These are phyloP conservation scores for Austroboletus eburneus DNA, from an alignment of 768 basidiomycete species.

Conservation along the genomic window DNA sequence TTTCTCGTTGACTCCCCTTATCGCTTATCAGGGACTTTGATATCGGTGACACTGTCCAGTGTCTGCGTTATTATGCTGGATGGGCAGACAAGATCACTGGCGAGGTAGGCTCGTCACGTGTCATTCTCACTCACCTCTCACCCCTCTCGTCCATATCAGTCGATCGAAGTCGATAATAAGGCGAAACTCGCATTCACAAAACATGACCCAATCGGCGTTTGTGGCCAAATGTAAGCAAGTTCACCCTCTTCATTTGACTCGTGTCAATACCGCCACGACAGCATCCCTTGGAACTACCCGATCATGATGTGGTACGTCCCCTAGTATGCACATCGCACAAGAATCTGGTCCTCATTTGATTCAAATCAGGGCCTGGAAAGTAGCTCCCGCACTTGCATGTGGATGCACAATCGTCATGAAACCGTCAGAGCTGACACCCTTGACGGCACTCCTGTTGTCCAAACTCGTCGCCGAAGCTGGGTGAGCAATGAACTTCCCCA, in stretches of 20 bases:
- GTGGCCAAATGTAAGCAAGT: conserved; percentile 75
- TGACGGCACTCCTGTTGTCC: conserved; percentile 79
- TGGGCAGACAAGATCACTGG: conserved; percentile 95
- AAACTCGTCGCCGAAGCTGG: conserved; percentile 82
- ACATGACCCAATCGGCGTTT: conserved; percentile 91
- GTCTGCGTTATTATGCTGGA: conserved; percentile 88
- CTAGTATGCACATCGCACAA: conserved; percentile 1
- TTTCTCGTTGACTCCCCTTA: conserved; percentile 1
- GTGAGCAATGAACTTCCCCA: conserved; percentile 47
- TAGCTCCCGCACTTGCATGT: conserved; percentile 86
- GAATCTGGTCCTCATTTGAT: conserved; percentile 1
- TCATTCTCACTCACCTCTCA: conserved; percentile 1
- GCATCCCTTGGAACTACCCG: conserved; percentile 93
- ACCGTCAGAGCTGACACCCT: conserved; percentile 82
- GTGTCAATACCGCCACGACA: conserved; percentile 23
- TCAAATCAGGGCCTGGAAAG: conserved; percentile 73
- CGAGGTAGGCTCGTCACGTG: conserved; percentile 45
- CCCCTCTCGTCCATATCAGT: conserved; percentile 35
- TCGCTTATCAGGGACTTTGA: conserved; percentile 60
- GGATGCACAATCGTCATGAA: conserved; percentile 97
- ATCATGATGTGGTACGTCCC: conserved; percentile 81
- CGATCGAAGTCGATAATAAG: conserved; percentile 76
- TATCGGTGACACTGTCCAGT: conserved; percentile 72
- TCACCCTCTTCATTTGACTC: conserved; percentile 7
- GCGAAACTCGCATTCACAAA: conserved; percentile 81